Percentiles rank a stretch among this genome's conserved stretches.
phyloP scores from a whole-genome alignment of 2,329 filamentous ascomycete species.

The Teratosphaeria epicoccoides region DNA sequence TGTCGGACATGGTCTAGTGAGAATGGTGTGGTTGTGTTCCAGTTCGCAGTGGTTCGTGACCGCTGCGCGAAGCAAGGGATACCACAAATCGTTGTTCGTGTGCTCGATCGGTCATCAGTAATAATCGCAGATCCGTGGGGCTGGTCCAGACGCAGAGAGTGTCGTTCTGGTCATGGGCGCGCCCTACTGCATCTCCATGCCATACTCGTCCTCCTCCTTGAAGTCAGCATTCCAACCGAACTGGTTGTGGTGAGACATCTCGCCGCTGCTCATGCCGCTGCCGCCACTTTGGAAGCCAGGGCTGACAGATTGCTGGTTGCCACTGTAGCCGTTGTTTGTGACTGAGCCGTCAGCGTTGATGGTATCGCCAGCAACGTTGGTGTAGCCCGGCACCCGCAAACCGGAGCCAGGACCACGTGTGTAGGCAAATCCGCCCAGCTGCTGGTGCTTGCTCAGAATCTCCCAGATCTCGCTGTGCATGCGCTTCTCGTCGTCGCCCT shows the following conservation, averaged over 20 bases:
- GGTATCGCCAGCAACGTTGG: constrained; percentile 77
- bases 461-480: constrained; percentile 92
- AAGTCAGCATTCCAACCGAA: constrained; percentile 46
- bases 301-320: constrained; percentile 33
- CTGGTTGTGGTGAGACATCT: constrained; percentile 41
- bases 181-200: constrained; percentile 53
- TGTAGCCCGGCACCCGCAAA: constrained; percentile 83
- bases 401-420: constrained; percentile 73
- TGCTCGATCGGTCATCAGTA: neutral
- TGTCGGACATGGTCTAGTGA: constrained; percentile 1
- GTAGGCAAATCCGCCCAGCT: constrained; percentile 62
- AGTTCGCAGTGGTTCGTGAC: neutral
- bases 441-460: constrained; percentile 70
- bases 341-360: constrained; percentile 49
- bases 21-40: constrained; percentile 1
- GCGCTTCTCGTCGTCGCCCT: constrained; percentile 83
- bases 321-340: constrained; percentile 14
- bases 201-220: constrained; percentile 91
- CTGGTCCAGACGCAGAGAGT: neutral
- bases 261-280: constrained; percentile 47
- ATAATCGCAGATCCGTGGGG: neutral
- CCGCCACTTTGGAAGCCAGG: constrained; percentile 53
- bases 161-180: neutral
- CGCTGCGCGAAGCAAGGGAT: constrained; percentile 5
- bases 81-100: constrained; percentile 1